Evolutionary conservation across 306 rosid genomes (phyloP).

Genomic region (Rosa chinensis): DNA sequence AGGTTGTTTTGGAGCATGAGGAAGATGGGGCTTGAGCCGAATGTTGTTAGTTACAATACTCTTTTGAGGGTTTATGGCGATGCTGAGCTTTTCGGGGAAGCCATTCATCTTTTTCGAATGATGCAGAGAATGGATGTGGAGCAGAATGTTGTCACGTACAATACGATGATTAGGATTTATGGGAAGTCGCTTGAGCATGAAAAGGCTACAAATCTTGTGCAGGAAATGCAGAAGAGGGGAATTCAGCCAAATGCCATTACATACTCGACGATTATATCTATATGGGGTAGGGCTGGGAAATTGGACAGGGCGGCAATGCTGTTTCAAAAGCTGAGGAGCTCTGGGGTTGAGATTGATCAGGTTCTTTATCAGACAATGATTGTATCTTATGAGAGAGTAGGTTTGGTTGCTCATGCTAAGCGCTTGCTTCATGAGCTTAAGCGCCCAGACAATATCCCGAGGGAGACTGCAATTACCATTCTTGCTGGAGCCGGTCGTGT

Average conservation of each 20-base stretch:
- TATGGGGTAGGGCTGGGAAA: conserved; percentile 94
- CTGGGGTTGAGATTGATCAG: conserved; percentile 83
- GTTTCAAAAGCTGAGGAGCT: conserved; percentile 83
- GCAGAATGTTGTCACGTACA: conserved; percentile 84
- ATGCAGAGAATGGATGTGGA: conserved; percentile 77
- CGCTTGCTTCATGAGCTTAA: conserved; percentile 81
- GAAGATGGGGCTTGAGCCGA: conserved; percentile 81
- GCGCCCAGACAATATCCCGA: conserved; percentile 68
- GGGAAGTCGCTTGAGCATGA: conserved; percentile 88
- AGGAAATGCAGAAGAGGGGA: conserved; percentile 85
- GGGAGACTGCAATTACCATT: conserved; percentile 74
- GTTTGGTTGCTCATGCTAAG: conserved; percentile 90
- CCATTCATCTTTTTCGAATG: conserved; percentile 81
- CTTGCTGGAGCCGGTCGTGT: conserved; percentile 85
- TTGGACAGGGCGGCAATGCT: conserved; percentile 79
- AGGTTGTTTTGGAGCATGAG: conserved; percentile 92
- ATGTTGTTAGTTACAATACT: conserved; percentile 85
- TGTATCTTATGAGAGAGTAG: conserved; percentile 83
- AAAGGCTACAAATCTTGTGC: conserved; percentile 81
- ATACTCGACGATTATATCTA: conserved; percentile 84
- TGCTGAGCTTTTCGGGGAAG: conserved; percentile 89
- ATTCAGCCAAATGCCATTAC: conserved; percentile 88
- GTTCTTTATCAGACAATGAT: conserved; percentile 93
- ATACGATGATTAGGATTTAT: conserved; percentile 87
- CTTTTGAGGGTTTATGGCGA: conserved; percentile 92